Percentiles rank a stretch among this genome's conserved stretches.
phyloP scores from a whole-genome alignment of 2,329 filamentous ascomycete genomes.

The Colletotrichum paranaense region DNA sequence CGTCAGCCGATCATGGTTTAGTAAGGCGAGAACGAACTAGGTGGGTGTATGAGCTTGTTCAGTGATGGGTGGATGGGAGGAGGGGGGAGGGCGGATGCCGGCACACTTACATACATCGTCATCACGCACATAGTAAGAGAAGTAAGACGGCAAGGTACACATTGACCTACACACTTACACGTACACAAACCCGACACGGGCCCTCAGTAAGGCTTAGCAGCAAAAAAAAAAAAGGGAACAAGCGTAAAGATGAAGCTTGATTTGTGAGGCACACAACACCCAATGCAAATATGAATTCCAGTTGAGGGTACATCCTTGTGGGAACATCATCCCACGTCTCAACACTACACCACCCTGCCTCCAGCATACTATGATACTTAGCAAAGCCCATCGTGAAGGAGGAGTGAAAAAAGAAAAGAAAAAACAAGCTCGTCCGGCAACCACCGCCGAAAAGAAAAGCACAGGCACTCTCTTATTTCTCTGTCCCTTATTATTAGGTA shows the following conservation, averaged over 20 bases:
- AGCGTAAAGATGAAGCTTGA: not conserved
- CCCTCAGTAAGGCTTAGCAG: not conserved
- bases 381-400: too few relatives aligned
- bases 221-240: not conserved
- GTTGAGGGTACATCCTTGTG: not conserved
- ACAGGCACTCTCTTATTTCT: not conserved
- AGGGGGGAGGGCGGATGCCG: not conserved
- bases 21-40: not conserved
- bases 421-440: not conserved
- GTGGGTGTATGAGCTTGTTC: too few relatives aligned
- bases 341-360: not conserved
- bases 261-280: not conserved
- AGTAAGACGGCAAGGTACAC: too few relatives aligned
- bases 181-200: not conserved
- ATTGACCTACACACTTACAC: not conserved
- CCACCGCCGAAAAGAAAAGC: not conserved
- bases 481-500: not conserved
- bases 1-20: not conserved
- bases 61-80: too few relatives aligned
- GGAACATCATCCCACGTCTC: not conserved
- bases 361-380: not conserved
- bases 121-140: not conserved
- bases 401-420: too few relatives aligned
- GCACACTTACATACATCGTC: not conserved
- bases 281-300: too few relatives aligned